phyloP scores from a whole-genome alignment of 164 flowering plant genomes.

The Litsea cubeba region DNA sequence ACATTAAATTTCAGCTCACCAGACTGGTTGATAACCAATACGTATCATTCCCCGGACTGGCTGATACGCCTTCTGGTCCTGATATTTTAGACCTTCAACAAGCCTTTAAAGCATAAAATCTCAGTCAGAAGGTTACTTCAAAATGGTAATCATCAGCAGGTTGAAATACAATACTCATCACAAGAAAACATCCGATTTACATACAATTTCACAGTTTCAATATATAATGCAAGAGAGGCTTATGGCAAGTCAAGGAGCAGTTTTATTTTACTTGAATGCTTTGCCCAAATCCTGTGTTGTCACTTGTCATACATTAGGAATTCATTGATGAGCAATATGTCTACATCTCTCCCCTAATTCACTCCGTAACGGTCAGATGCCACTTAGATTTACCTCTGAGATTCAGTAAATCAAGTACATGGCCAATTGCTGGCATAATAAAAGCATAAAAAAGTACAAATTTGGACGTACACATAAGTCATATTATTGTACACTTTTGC shows the following conservation, averaged over 20 bases:
- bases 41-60: neutral
- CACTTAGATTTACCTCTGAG: neutral
- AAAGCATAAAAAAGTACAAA: neutral
- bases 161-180: neutral
- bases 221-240: neutral
- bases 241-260: neutral
- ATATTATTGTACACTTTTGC: slow-evolving; percentile 75
- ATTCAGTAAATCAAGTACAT: neutral
- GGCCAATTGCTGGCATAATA: neutral
- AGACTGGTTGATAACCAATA: neutral
- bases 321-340: neutral
- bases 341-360: neutral
- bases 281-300: neutral
- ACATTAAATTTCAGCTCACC: neutral
- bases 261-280: neutral
- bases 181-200: neutral
- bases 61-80: neutral
- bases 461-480: slow-evolving; percentile 75
- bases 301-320: neutral
- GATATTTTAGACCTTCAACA: neutral
- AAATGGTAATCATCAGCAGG: neutral
- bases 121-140: neutral
- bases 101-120: neutral
- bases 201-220: neutral
- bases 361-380: neutral